Conservation (phyloP, 2,329 filamentous ascomycete genomes). For the Monilinia vaccinii-corymbosi region DNA sequence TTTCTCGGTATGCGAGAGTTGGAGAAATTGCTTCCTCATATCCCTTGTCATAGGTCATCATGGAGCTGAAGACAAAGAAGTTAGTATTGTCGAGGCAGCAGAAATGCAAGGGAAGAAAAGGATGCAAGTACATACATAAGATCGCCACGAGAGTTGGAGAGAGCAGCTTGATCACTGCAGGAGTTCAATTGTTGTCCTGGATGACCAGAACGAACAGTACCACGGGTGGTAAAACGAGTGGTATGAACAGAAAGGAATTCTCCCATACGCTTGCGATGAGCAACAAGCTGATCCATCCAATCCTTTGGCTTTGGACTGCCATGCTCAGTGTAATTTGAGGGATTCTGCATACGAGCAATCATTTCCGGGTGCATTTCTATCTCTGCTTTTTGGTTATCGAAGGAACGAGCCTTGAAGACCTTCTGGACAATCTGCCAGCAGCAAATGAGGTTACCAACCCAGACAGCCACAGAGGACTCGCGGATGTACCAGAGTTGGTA, state of each 20-base stretch:
- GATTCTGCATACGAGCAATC: background rate
- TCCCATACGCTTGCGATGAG: background rate
- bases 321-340: slow-evolving; percentile 1
- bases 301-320: slow-evolving; percentile 5
- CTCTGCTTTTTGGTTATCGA: slow-evolving; percentile 10
- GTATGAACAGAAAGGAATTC: background rate
- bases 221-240: background rate
- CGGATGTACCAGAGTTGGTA: slow-evolving; percentile 40
- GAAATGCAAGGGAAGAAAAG: fast-evolving
- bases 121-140: background rate
- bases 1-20: background rate
- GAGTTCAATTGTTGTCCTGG: background rate
- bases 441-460: slow-evolving; percentile 42
- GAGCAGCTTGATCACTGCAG: background rate
- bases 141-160: background rate
- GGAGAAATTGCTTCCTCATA: background rate
- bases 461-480: slow-evolving; percentile 42
- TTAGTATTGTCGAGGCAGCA: background rate
- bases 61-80: background rate
- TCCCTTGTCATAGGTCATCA: slow-evolving; percentile 6
- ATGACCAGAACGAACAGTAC: background rate
- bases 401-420: slow-evolving; percentile 19
- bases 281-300: slow-evolving; percentile 6
- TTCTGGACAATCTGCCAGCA: slow-evolving; percentile 34
- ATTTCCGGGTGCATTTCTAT: slow-evolving; percentile 8